These are phyloP conservation scores for Apium graveolens DNA, from an alignment of 129 eudicot genomes.

Conservation along the genomic window DNA sequence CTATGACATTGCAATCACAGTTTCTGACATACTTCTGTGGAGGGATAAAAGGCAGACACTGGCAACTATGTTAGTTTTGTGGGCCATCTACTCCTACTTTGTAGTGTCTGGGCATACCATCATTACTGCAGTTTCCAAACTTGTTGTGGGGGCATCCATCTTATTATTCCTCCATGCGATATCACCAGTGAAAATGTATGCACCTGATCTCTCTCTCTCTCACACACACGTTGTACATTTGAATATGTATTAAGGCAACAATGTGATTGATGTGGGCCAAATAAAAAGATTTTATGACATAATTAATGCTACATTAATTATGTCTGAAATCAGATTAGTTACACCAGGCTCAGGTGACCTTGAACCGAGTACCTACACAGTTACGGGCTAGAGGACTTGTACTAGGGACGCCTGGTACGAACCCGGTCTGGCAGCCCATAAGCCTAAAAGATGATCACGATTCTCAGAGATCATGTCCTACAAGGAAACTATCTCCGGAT, in stretches of 20 bases:
- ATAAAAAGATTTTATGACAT: no score
- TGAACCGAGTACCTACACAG: no score
- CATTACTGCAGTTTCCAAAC: conserved; percentile 55
- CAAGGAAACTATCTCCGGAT: no score
- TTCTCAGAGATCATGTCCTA: no score
- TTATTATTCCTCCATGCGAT: conserved; percentile 62
- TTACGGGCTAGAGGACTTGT: no score
- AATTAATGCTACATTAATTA: no score
- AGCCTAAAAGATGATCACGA: no score
- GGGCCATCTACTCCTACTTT: conserved; percentile 56
- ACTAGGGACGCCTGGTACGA: no score
- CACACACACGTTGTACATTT: background rate
- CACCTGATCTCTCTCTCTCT: conserved; percentile 10
- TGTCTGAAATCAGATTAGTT: no score
- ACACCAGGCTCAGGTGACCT: no score
- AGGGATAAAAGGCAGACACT: conserved; percentile 61
- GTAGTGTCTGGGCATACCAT: conserved; percentile 55
- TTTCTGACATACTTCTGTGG: conserved; percentile 82
- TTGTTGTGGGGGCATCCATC: conserved; percentile 34
- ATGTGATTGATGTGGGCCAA: no score
- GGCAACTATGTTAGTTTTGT: conserved; percentile 31
- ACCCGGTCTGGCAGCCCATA: no score
- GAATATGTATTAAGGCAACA: background rate
- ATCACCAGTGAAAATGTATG: conserved; percentile 56
- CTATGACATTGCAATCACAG: conserved; percentile 31